These are phyloP conservation scores for Gynochthodes officinalis DNA, from an alignment of 257 asterid genomes.

Conservation along the genomic window DNA sequence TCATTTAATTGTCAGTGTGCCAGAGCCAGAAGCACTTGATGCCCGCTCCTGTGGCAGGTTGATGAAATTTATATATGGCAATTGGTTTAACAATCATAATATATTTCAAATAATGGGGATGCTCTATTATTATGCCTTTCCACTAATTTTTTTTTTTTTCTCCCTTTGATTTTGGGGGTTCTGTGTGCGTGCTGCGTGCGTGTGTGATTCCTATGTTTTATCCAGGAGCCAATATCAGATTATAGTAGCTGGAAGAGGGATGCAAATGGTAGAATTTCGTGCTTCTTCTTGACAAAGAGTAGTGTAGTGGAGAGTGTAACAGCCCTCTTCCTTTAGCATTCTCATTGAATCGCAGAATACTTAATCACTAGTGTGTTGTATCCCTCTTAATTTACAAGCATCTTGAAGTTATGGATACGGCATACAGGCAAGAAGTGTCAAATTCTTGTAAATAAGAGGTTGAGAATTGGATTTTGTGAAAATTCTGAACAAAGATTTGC, in stretches of 20 bases:
- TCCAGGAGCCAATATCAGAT: slow-evolving; percentile 76
- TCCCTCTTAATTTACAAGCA: background rate
- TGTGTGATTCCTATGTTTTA: background rate
- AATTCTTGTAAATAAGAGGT: no score
- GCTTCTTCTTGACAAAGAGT: slow-evolving; percentile 18
- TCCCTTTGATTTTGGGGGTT: no score
- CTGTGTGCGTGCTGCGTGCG: no score
- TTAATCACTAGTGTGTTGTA: background rate
- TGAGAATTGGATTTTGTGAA: no score
- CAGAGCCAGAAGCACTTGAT: slow-evolving; percentile 95
- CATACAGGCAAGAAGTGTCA: no score
- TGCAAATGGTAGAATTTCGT: slow-evolving; percentile 77
- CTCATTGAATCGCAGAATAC: background rate
- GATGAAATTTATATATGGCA: slow-evolving; percentile 4
- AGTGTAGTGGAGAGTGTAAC: background rate
- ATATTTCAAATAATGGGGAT: background rate
- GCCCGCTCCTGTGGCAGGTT: slow-evolving; percentile 64
- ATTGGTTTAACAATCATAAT: background rate
- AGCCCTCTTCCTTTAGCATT: background rate
- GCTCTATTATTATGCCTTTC: background rate
- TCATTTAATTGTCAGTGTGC: slow-evolving; percentile 73
- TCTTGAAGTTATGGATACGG: background rate
- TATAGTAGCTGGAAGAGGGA: slow-evolving; percentile 94
- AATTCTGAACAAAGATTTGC: background rate
- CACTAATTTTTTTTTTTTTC: background rate